Base-by-base conservation (phyloP, 441 rosid genomes). In the Lepidium campestre region DNA sequence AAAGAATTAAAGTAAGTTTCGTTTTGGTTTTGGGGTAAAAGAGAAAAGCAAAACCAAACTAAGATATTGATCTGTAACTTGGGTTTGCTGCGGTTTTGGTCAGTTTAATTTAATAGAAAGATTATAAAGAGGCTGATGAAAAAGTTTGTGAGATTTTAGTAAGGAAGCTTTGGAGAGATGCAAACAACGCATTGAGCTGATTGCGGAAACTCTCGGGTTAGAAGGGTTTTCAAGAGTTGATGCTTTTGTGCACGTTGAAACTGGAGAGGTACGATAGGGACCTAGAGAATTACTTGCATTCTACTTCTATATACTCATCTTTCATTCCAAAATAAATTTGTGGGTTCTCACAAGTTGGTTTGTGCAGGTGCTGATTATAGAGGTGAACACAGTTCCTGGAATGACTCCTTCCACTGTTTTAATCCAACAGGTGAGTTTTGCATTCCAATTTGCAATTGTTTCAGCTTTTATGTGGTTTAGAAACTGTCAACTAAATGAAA, bases 391-490 rank as follows among this genome's bases (percentile, higher is more conserved):
- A 13, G 93, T 93, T 31, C 99, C 95, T 0, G 99, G 99, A 78
- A 93, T 91, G 96, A 87, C 97, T 69, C 97, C 96, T 32, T 93
- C 99, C 35, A 93, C 97, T 5, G 97, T 93, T 55, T 69, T 91
- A 78, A 89, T 93, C 78, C 99, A 90, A 75, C 96, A 89, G 96
- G 99, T 93, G 75, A 65, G 9, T 35, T 44, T 31, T 50, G 57
- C 66, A 18, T 60, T 64, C 47, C 10, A 34, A 4, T 63, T 31
- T 45, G 29, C 19, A 25, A 34, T 19, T 1, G 11, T 5, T 60
- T 61, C 11, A 41, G 36, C 3, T 7, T 68, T 10, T 45, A 4
- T 57, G 39, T 61, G 57, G 19, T 61, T 40, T 44, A 18, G 55
- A 18, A 44, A 37, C 23, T 32, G 19, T 54, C 36, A 31, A 32